A percentile compares a stretch with the other conserved stretches of the same genome.
These are phyloP conservation scores for Coemansia sp. DNA, from an alignment of 192 early-diverging fungal species.

Conservation along the genomic window DNA sequence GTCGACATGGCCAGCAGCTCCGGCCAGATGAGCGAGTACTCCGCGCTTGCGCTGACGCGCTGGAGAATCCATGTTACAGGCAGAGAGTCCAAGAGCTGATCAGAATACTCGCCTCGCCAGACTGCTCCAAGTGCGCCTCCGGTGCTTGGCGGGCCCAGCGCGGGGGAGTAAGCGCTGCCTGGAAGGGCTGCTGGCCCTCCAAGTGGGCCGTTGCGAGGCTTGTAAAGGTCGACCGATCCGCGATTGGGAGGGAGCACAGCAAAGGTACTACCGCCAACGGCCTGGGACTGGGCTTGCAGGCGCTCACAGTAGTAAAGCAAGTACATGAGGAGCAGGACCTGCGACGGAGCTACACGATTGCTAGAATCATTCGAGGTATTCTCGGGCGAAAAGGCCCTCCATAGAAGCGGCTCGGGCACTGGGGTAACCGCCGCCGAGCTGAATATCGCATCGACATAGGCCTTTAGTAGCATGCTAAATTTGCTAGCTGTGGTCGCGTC, in stretches of 20 bases:
- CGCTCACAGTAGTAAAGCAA: conserved; percentile 45
- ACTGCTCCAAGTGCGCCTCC: neutral
- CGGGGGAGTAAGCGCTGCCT: neutral
- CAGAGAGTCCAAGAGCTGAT: conserved; percentile 49
- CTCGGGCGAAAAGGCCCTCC: conserved; percentile 34
- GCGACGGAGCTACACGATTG: conserved; percentile 16
- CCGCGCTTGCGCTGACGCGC: conserved; percentile 11
- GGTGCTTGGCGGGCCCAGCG: neutral
- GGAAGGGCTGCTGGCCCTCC: conserved; percentile 3
- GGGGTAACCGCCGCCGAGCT: conserved; percentile 34
- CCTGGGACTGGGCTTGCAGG: conserved; percentile 29
- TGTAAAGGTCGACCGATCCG: neutral
- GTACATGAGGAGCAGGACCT: conserved; percentile 44
- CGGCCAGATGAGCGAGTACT: conserved; percentile 50
- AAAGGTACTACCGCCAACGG: neutral
- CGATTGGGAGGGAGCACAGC: conserved; percentile 6
- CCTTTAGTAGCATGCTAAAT: conserved; percentile 28
- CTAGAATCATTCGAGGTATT: neutral
- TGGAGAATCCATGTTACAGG: conserved; percentile 48
- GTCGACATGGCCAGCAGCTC: conserved; percentile 52
- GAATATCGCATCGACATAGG: conserved; percentile 45
- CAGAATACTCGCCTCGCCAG: conserved; percentile 43
- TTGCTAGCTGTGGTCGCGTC: conserved; percentile 15
- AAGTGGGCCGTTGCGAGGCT: conserved; percentile 12
- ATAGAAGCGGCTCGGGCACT: conserved; percentile 37